These are phyloP conservation scores for Tylopilus subfusipes DNA, from an alignment of 768 basidiomycete genomes.

Conservation along the genomic window DNA sequence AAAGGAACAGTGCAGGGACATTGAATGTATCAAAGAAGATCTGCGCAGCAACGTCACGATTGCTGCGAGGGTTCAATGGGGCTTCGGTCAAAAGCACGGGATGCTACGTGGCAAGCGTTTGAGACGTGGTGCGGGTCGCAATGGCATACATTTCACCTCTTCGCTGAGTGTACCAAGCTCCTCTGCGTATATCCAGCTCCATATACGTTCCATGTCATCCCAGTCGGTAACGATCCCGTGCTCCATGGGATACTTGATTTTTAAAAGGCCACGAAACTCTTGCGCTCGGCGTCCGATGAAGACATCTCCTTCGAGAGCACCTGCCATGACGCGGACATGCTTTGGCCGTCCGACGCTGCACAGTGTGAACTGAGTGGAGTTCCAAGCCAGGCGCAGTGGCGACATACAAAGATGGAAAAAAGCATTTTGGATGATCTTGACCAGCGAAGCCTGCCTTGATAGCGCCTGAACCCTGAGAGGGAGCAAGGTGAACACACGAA, in stretches of 20 bases:
- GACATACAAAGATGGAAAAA: conserved; percentile 97
- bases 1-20: conserved; percentile 94
- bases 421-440: conserved; percentile 98
- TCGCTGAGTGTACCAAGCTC: conserved; percentile 94
- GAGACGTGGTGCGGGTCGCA: neutral
- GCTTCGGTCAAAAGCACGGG: conserved; percentile 97
- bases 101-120: conserved; percentile 54
- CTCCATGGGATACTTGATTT: conserved; percentile 99
- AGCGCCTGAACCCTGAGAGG: conserved; percentile 89
- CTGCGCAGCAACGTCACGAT: conserved; percentile 95
- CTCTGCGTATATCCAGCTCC: conserved; percentile 97
- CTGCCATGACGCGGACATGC: conserved; percentile 96
- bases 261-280: conserved; percentile 90
- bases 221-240: conserved; percentile 99
- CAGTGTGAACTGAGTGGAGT: conserved; percentile 19
- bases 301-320: conserved; percentile 91
- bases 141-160: conserved; percentile 59
- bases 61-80: conserved; percentile 92
- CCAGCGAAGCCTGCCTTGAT: conserved; percentile 99
- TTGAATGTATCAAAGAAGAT: conserved; percentile 99
- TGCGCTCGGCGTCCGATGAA: conserved; percentile 96
- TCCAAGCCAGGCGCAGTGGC: conserved; percentile 27
- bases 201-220: conserved; percentile 99
- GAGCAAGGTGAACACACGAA: conserved; percentile 24
- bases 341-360: conserved; percentile 92